These are phyloP conservation scores for Hamamelis virginiana DNA, from an alignment of 164 flowering plant genomes.

Conservation along the genomic window DNA sequence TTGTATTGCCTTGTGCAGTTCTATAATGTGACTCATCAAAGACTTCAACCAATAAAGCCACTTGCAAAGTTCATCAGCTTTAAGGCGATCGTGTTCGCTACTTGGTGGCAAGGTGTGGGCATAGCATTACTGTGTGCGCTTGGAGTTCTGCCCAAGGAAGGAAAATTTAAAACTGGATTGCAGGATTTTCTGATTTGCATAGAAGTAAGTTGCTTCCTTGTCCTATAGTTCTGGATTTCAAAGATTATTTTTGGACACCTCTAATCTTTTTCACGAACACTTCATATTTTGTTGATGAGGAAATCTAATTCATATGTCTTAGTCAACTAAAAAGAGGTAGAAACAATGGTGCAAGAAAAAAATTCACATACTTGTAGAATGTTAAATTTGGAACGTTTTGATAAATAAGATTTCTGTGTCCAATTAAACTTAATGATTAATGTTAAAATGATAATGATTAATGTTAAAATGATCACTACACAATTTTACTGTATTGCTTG, in stretches of 20 bases:
- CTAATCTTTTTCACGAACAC: background rate
- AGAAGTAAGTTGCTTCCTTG: slow-evolving; percentile 52
- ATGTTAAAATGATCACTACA: too few species aligned
- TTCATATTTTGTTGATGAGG: too few species aligned
- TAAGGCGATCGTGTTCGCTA: slow-evolving; percentile 93
- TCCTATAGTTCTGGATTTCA: background rate
- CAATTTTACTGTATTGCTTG: too few species aligned
- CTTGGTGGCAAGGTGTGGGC: slow-evolving; percentile 99
- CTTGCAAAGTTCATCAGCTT: slow-evolving; percentile 91
- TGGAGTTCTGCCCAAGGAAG: slow-evolving; percentile 57
- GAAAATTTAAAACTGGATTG: slow-evolving; percentile 56
- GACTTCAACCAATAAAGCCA: slow-evolving; percentile 67
- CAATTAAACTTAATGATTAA: too few species aligned
- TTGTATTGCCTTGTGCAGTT: slow-evolving; percentile 87
- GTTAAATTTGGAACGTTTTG: too few species aligned
- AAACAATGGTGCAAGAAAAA: too few species aligned
- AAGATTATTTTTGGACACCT: background rate
- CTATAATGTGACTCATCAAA: slow-evolving; percentile 73
- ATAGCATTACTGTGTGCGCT: slow-evolving; percentile 61
- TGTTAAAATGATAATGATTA: too few species aligned
- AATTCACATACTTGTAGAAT: too few species aligned
- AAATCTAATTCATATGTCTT: too few species aligned
- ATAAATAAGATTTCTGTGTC: too few species aligned
- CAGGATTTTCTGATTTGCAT: slow-evolving; percentile 89
- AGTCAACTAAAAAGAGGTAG: too few species aligned